Base-by-base conservation (phyloP, 768 basidiomycete genomes). In the Termitomyces heimii region DNA sequence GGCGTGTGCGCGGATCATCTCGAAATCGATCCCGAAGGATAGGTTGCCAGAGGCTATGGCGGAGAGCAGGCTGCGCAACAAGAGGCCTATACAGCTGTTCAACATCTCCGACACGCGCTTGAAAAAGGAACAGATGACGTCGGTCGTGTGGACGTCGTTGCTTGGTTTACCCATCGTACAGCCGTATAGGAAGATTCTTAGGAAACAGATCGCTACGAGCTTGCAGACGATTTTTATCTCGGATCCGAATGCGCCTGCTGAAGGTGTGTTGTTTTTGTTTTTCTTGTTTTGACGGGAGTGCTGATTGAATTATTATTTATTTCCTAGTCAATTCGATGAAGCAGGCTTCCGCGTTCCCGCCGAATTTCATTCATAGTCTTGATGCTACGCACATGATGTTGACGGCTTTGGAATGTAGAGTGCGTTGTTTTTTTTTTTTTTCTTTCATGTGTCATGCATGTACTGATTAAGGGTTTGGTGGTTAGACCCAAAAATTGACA, bases 311-410 rank as follows among this genome's bases (percentile, higher is more conserved):
- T n/a, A n/a, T n/a, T n/a, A n/a, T n/a, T n/a, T n/a, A n/a, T 39
- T 22, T 9, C 39, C 4, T 57, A 82, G 94, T 98, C 45, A 91
- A 92, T 63, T 70, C 89, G 1, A 60, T 76, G 57, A 97, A 97
- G 70, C 96, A 99, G 70, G 91, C 94, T 0, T 85, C 93, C 16
- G 97, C 97, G 0, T 98, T 99, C 84, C 96, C 97, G 5, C 97
- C 97, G 48, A 99, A 99, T 75, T 98, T 96, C 66, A 93, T 99
- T 53, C 97, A 99, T 69, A 92, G 90, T 66, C 79, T 99, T 29
- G 97, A 99, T 69, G 97, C 97, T 2, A 96, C 96, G 1, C 97
- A 99, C 73, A 98, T 99, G 94, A 88, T 98, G 84, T 73, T 98
- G 63, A 97, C 95, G 2, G 94, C 96, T 10, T 78, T 96, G 47